Evolutionary conservation across 306 rosid genomes (phyloP), one percentile per base, ranked within the genome.

Genomic region (Prunus kanzakura): DNA sequence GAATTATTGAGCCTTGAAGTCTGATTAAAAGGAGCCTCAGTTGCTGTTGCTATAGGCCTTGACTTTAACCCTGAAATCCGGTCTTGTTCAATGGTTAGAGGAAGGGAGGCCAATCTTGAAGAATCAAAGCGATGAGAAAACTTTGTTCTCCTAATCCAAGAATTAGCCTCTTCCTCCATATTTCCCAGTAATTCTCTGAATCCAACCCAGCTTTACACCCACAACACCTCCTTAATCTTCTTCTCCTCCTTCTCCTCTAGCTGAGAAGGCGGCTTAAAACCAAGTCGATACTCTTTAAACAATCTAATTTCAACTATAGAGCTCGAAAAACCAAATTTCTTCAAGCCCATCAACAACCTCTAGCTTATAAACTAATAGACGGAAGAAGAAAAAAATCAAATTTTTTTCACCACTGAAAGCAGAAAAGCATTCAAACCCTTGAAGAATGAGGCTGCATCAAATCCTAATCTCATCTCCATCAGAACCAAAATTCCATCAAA

Each of bases 61-160:
- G 91, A 84, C 79, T 80, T 95, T 81, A 83, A 80, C 46, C 87
- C 86, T 0, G 84, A 20, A 61, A 38, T 35, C 43, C 76, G 78
- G 52, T 89, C 85, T 4, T 77, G 65, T 47, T 76, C 73, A 71
- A 87, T 41, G 67, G 75, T 25, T 8, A 88, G 14, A 38, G 87
- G 88, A 82, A 77, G 29, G 4, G 78, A 20, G 23, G 64, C 69
- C 80, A 86, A 74, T 76, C 83, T 89, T 8, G 90, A 79, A 51
- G 93, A 67, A 70, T 93, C 97, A 80, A 88, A 89, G 55, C 99
- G 84, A 78, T 96, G 99, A n/a, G 99, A 88, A 76, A 79, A 96
- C 19, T 87, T 92, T 5, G 99, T 72, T 82, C 99, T 88, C 84
- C 97, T 78, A 51, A 96, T 72, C 99, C 99, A 96, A 6, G 99